Evolutionary conservation across 1,284 basidiomycete genomes (phyloP).

Genomic region (Irpex sp.): DNA sequence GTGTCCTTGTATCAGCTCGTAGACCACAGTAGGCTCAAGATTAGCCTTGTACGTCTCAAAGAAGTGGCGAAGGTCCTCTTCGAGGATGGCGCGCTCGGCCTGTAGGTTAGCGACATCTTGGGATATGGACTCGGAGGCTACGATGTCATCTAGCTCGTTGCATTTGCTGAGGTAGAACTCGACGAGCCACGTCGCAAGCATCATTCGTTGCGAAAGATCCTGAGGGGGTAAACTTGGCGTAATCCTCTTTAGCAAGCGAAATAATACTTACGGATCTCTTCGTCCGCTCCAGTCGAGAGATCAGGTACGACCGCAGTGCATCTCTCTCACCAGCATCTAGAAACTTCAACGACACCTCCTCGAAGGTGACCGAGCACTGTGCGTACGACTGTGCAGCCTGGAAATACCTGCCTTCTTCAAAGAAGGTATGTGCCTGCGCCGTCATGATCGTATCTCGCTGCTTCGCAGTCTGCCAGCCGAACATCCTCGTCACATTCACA

Average conservation of each 20-base stretch:
- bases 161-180: conserved; percentile 98
- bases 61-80: conserved; percentile 92
- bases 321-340: conserved; percentile 91
- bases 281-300: conserved; percentile 81
- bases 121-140: conserved; percentile 79
- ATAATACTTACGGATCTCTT: conserved; percentile 61
- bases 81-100: conserved; percentile 79
- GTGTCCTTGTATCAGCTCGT: conserved; percentile 91
- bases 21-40: conserved; percentile 82
- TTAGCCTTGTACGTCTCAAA: conserved; percentile 91
- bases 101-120: conserved; percentile 86
- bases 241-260: no score
- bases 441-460: conserved; percentile 86
- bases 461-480: conserved; percentile 57
- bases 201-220: conserved; percentile 94
- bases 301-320: conserved; percentile 87
- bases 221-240: conserved; percentile 26
- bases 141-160: conserved; percentile 91
- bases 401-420: conserved; percentile 81
- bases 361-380: conserved; percentile 85
- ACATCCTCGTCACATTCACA: not conserved
- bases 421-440: conserved; percentile 84
- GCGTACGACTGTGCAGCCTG: conserved; percentile 92
- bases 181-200: conserved; percentile 97
- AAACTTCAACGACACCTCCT: conserved; percentile 91